phyloP scores from a whole-genome alignment of 805 yeast species.

The Candida multigemmis region DNA sequence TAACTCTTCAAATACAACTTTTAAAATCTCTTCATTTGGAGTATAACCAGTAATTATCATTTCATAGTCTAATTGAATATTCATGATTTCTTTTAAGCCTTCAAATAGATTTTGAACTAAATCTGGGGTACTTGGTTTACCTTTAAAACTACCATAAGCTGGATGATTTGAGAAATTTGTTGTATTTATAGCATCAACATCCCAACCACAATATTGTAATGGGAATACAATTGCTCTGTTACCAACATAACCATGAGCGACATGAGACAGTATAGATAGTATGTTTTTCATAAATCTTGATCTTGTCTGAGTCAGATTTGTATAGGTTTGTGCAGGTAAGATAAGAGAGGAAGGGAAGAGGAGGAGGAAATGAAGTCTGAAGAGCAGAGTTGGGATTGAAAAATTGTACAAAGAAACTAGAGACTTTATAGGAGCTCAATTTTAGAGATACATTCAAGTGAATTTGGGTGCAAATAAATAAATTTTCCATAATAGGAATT shows the following conservation, averaged over 20 bases:
- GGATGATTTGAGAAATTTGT: slow-evolving; percentile 66
- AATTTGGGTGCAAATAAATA: too few species aligned
- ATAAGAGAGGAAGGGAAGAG: neutral
- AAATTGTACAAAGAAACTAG: too few species aligned
- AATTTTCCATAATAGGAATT: too few species aligned
- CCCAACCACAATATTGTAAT: slow-evolving; percentile 57
- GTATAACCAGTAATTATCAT: slow-evolving; percentile 75
- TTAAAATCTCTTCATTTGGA: slow-evolving; percentile 51
- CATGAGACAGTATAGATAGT: slow-evolving; percentile 59
- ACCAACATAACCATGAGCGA: slow-evolving; percentile 68
- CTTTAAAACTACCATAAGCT: slow-evolving; percentile 53
- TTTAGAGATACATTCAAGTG: too few species aligned
- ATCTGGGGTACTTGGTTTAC: slow-evolving; percentile 32
- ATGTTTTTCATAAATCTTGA: too few species aligned
- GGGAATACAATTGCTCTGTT: slow-evolving; percentile 62
- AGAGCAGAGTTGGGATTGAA: too few species aligned
- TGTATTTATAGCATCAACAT: slow-evolving; percentile 57
- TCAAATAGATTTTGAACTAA: slow-evolving; percentile 14
- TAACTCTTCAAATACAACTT: slow-evolving; percentile 35
- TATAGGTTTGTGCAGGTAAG: neutral
- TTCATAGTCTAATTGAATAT: slow-evolving; percentile 34
- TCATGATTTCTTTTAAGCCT: slow-evolving; percentile 28
- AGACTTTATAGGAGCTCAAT: too few species aligned
- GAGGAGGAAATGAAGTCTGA: neutral
- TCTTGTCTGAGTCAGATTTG: neutral